These are phyloP conservation scores for Millerago galiae DNA, from an alignment of 805 yeast species.

Conservation along the genomic window DNA sequence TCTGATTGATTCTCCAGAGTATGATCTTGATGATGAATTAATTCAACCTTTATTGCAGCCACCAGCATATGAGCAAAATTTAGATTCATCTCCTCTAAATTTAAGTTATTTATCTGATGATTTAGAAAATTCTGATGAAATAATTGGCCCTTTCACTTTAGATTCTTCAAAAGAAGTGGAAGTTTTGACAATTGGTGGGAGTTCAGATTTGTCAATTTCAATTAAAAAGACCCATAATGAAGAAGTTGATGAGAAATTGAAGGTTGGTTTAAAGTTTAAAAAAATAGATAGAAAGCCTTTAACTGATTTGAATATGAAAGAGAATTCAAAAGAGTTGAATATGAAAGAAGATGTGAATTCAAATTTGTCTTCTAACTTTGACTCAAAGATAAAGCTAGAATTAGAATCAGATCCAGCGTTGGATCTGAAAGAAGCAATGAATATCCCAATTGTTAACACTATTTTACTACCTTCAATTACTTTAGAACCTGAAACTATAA, in stretches of 20 bases:
- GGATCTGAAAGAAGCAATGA: no score
- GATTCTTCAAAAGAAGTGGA: slow-evolving; percentile 12
- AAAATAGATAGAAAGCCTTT: background rate
- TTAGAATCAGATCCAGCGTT: no score
- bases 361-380: no score
- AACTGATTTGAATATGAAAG: background rate
- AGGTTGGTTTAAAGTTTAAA: background rate
- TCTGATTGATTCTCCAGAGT: background rate
- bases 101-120: slow-evolving; percentile 16
- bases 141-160: slow-evolving; percentile 11
- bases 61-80: slow-evolving; percentile 1
- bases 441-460: no score
- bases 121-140: slow-evolving; percentile 1
- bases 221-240: background rate
- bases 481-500: no score
- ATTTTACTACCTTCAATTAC: no score
- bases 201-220: background rate
- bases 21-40: slow-evolving; percentile 1
- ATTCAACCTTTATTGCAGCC: background rate
- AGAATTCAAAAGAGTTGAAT: background rate
- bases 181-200: background rate
- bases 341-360: no score
- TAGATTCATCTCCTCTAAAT: slow-evolving; percentile 8
- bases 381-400: no score
- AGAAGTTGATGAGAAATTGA: background rate